Evolutionary conservation across 2,329 filamentous ascomycete species (phyloP).

Genomic region (Diaporthe longicolla): DNA sequence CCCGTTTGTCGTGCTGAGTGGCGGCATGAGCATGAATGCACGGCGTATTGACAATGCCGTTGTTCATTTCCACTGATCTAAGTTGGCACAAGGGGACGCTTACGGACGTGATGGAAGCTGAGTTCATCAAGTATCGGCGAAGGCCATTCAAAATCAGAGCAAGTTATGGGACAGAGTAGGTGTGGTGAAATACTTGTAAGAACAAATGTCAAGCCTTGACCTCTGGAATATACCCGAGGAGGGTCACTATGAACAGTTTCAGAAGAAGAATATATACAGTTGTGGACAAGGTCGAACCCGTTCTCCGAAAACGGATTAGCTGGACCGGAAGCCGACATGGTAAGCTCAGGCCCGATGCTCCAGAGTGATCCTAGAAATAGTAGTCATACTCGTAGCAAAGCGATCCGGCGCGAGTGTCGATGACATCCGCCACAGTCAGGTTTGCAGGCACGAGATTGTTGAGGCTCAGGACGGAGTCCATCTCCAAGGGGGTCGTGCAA

Average conservation of each 20-base stretch:
- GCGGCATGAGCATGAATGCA: neutral
- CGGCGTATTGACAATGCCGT: too few relatives aligned
- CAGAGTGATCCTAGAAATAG: constrained; percentile 1
- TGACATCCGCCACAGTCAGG: constrained; percentile 11
- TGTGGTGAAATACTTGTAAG: too few relatives aligned
- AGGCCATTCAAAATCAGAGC: neutral
- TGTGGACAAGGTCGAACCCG: neutral
- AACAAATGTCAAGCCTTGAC: too few relatives aligned
- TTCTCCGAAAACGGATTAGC: too few relatives aligned
- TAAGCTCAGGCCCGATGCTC: too few relatives aligned
- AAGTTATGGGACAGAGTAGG: too few relatives aligned
- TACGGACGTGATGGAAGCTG: too few relatives aligned
- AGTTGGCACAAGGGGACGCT: too few relatives aligned
- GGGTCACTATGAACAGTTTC: neutral
- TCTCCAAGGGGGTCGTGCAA: constrained; percentile 2
- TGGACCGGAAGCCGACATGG: neutral
- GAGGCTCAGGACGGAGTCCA: constrained; percentile 26
- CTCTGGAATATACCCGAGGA: neutral
- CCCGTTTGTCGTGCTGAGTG: neutral
- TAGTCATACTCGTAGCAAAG: constrained; percentile 35
- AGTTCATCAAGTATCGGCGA: too few relatives aligned
- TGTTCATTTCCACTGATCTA: accelerated
- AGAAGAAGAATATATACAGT: neutral
- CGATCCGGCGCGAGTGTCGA: constrained; percentile 9
- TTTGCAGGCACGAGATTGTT: constrained; percentile 25